Evolutionary conservation across 257 asterid species (phyloP).

Genomic region (Forsythia suspensa): DNA sequence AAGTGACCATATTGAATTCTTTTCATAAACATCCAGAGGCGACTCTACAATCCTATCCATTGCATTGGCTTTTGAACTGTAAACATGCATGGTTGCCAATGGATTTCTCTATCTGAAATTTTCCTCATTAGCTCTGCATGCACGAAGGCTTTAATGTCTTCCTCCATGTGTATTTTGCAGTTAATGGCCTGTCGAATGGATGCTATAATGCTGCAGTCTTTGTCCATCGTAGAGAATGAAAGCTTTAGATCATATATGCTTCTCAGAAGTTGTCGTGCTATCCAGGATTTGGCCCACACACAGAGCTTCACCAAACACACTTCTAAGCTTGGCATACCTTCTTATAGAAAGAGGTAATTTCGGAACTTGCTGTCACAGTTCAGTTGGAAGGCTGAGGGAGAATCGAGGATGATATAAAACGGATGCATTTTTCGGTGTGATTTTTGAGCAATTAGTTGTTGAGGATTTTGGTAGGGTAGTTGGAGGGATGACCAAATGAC

Average conservation of each 20-base stretch:
- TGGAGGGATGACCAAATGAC: background rate
- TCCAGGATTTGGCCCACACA: slow-evolving; percentile 26
- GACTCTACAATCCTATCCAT: no score
- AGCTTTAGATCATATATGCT: slow-evolving; percentile 25
- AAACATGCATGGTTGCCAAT: background rate
- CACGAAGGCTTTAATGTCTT: slow-evolving; percentile 18
- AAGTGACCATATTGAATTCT: background rate
- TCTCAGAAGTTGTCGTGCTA: slow-evolving; percentile 31
- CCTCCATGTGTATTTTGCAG: slow-evolving; percentile 41
- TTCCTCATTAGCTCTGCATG: slow-evolving; percentile 9
- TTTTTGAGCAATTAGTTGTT: background rate
- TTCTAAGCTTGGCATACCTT: slow-evolving; percentile 33
- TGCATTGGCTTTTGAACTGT: slow-evolving; percentile 10
- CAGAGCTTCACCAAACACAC: slow-evolving; percentile 31
- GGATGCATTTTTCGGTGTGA: background rate
- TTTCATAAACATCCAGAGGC: background rate
- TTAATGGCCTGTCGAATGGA: slow-evolving; percentile 50
- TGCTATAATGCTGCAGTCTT: slow-evolving; percentile 33
- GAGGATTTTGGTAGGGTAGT: background rate
- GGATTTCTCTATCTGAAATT: background rate
- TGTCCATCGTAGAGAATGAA: slow-evolving; percentile 37
- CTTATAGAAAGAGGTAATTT: slow-evolving; percentile 49
- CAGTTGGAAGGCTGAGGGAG: background rate
- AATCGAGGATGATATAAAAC: background rate
- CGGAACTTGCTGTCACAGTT: slow-evolving; percentile 3